Conservation (phyloP, 345 rosid species). For the Gossypium ekmanianum region DNA sequence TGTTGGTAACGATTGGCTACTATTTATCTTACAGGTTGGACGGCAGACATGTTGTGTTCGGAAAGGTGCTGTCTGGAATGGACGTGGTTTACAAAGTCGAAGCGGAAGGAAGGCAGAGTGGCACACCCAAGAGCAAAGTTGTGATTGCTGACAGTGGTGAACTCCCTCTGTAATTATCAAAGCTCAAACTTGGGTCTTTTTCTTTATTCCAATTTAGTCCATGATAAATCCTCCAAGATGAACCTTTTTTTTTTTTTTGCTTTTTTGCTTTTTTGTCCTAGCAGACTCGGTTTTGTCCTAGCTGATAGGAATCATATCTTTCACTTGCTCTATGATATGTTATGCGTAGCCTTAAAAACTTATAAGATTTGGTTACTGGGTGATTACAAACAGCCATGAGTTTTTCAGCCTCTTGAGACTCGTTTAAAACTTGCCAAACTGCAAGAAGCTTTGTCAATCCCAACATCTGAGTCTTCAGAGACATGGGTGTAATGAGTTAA, state of each 20-base stretch:
- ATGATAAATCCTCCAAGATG: background rate
- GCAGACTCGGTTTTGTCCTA: background rate
- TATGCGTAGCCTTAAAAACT: background rate
- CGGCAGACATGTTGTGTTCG: conserved; percentile 91
- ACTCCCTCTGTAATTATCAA: conserved; percentile 50
- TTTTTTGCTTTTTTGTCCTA: background rate
- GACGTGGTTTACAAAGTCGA: conserved; percentile 89
- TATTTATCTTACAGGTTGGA: conserved; percentile 63
- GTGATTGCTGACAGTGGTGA: conserved; percentile 90
- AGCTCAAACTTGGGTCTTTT: background rate
- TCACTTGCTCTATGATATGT: background rate
- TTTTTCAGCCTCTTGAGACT: background rate
- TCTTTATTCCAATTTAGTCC: background rate
- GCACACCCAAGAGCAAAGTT: conserved; percentile 84
- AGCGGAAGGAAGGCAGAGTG: conserved; percentile 84
- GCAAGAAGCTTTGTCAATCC: background rate
- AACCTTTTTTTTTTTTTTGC: background rate
- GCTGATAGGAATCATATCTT: background rate
- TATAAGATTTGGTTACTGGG: background rate
- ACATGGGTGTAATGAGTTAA: too few species aligned
- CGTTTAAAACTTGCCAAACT: background rate
- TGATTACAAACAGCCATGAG: too few species aligned
- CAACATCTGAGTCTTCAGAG: background rate
- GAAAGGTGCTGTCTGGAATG: conserved; percentile 96
- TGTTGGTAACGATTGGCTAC: background rate